These are phyloP conservation scores for Exophiala lecanii-corni DNA, from an alignment of 2,329 filamentous ascomycete genomes.

Conservation along the genomic window DNA sequence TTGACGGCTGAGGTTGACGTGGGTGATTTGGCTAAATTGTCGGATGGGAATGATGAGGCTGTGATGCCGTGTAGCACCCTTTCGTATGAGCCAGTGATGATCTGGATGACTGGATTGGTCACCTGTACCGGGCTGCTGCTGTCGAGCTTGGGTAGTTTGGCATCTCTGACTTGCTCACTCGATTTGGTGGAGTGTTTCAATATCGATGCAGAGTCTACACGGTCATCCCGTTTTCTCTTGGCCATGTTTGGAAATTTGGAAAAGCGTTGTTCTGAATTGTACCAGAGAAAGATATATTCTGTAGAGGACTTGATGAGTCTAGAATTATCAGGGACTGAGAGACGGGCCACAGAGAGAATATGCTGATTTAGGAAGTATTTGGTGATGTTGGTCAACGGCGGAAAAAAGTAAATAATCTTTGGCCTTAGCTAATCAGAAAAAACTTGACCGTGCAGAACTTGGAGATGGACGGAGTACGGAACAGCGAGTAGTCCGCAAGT, in stretches of 20 bases:
- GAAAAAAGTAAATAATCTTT: too few species aligned
- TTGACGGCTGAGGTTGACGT: conserved; percentile 42
- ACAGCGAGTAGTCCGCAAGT: too few species aligned
- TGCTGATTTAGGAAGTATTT: too few species aligned
- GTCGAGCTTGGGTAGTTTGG: conserved; percentile 29
- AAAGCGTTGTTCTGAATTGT: too few species aligned
- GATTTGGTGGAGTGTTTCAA: neutral
- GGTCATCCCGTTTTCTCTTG: conserved; percentile 42
- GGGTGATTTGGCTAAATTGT: conserved; percentile 47
- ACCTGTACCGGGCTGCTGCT: conserved; percentile 28
- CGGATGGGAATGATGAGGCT: conserved; percentile 38
- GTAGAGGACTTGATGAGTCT: too few species aligned
- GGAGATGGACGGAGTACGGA: too few species aligned
- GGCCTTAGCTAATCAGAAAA: too few species aligned
- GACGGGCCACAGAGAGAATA: too few species aligned
- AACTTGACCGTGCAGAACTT: too few species aligned
- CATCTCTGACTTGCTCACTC: conserved; percentile 16
- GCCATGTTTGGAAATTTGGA: conserved; percentile 21
- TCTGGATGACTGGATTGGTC: conserved; percentile 63
- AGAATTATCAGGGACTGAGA: too few species aligned
- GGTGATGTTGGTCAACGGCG: too few species aligned
- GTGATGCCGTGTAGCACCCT: conserved; percentile 85
- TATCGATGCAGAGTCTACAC: conserved; percentile 2
- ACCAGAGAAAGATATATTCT: too few species aligned
- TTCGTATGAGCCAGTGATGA: conserved; percentile 92